Evolutionary conservation across 2,329 filamentous ascomycete genomes (phyloP), one percentile per base, ranked within the genome.

Genomic region (Claviceps purpurea): DNA sequence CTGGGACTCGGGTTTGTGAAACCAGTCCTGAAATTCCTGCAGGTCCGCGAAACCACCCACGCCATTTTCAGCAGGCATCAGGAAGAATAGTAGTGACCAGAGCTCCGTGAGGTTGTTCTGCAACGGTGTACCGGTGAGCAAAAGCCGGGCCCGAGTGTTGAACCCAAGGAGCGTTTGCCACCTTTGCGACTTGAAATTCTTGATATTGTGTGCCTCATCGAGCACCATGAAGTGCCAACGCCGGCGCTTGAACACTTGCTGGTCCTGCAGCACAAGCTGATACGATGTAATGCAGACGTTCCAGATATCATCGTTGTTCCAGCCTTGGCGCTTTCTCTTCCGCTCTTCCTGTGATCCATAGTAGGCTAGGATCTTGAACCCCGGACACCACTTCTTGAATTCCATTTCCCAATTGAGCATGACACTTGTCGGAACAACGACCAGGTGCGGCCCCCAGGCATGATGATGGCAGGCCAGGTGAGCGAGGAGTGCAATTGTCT

Each of bases 351-450:
- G 86, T 43, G 85, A 88, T 44, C 94, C 93, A 64, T 97, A 98
- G 70, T 98, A 98, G 0, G 90, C 93, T 54, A 98, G 75, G 52
- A 98, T 95, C 65, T 96, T 97, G 75, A 98, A 98, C 0, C 93
- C 91, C 3, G 94, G 93, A 53, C 90, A 88, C 81, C 91, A 98
- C 66, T 98, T 98, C 64, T 97, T 97, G 76, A 98, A 98, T 68
- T 98, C 93, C 86, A 97, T 97, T 67, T 98, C 94, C 93, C 93
- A 98, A 64, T 98, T 98, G 57, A 98, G 80, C 77, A 98, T 96
- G 48, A 98, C 94, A 68, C 90, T 97, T 2, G 93, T 98, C 1
- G 93, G 93, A 2, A 98, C 93, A 55, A 98, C 86, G 48, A 98
- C 88, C 24, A 98, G 73, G 72, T 98, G 93, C 1, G 93, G 89